Conservation (phyloP, 768 basidiomycete species). For the Asterophora lycoperdoides region DNA sequence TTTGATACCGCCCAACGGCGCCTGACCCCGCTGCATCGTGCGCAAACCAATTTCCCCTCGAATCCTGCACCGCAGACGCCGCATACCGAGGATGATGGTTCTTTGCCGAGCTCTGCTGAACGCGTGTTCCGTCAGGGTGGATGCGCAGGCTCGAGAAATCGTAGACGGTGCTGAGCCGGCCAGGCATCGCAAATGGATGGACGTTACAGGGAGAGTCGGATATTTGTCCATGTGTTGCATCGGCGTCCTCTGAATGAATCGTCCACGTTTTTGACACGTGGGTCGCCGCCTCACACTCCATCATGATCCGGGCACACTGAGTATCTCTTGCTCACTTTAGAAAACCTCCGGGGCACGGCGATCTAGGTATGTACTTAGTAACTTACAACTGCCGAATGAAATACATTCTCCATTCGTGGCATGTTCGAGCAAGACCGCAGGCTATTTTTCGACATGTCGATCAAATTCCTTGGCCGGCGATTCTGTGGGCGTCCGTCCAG, state of each 20-base stretch:
- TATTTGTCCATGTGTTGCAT: not conserved
- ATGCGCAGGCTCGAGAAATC: constrained; percentile 63
- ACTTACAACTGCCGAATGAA: too few relatives aligned
- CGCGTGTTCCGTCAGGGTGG: constrained; percentile 60
- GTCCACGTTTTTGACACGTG: constrained; percentile 3
- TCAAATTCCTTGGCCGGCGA: too few relatives aligned
- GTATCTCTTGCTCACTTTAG: too few relatives aligned
- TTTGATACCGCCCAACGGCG: constrained; percentile 33
- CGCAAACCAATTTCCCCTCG: constrained; percentile 63
- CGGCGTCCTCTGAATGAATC: not conserved
- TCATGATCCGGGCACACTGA: too few relatives aligned
- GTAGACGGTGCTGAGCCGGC: constrained; percentile 53
- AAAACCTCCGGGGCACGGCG: too few relatives aligned
- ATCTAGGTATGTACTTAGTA: too few relatives aligned
- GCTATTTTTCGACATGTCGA: too few relatives aligned
- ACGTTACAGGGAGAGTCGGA: not conserved
- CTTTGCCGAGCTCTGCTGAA: constrained; percentile 37
- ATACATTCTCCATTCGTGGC: too few relatives aligned
- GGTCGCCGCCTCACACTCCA: not conserved
- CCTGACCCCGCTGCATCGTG: constrained; percentile 56
- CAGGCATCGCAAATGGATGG: constrained; percentile 19
- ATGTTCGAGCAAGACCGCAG: too few relatives aligned
- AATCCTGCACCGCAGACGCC: constrained; percentile 35
- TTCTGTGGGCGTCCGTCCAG: too few relatives aligned
- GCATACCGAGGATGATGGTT: constrained; percentile 33